Conservation (phyloP, 805 yeast genomes). For the Candida montana region DNA sequence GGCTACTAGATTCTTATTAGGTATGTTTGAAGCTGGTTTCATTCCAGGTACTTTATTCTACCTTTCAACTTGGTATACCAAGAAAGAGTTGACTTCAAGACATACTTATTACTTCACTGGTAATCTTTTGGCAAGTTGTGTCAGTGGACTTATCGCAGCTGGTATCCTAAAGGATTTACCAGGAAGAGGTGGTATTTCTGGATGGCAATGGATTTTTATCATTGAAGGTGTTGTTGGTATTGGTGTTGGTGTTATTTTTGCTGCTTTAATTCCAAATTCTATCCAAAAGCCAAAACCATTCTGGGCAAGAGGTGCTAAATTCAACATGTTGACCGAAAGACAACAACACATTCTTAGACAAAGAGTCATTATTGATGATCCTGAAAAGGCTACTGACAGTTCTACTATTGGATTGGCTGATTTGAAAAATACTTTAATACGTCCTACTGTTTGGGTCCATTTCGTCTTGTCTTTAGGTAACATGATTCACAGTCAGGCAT, state of each 20-base stretch:
- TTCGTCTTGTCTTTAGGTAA: neutral
- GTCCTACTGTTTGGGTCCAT: neutral
- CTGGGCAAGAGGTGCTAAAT: neutral
- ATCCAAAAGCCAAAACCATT: neutral
- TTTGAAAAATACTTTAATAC: neutral
- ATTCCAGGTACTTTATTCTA: constrained; percentile 56
- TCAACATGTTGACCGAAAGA: neutral
- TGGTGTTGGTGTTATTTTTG: neutral
- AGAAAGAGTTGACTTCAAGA: constrained; percentile 2
- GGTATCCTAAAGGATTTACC: constrained; percentile 3
- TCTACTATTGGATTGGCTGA: neutral
- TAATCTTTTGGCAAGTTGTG: neutral
- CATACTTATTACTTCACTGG: neutral
- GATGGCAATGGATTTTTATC: constrained; percentile 7
- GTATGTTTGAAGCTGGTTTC: constrained; percentile 60
- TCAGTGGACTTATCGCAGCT: constrained; percentile 2
- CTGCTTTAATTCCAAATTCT: neutral
- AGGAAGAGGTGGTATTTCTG: neutral
- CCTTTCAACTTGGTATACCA: constrained; percentile 16
- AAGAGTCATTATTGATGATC: constrained; percentile 2
- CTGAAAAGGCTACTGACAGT: neutral
- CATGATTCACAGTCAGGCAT: neutral
- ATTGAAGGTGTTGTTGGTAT: constrained; percentile 4
- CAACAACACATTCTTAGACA: neutral
- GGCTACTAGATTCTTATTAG: constrained; percentile 59